Evolutionary conservation across 768 basidiomycete species (phyloP), one percentile per base, ranked within the genome.

Genomic region (Coprinopsis marcescibilis): DNA sequence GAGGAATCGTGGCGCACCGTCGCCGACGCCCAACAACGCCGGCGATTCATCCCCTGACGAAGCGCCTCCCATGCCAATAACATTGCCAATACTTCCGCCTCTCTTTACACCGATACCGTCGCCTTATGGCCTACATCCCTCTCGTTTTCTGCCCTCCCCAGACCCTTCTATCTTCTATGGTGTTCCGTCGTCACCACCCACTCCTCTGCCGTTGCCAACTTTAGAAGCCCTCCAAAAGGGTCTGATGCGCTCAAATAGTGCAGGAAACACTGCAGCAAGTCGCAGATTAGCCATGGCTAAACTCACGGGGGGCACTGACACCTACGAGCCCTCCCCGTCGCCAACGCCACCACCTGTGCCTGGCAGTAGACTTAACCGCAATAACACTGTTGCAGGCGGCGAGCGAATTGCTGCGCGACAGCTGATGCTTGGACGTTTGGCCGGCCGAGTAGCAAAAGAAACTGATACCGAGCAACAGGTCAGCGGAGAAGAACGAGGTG

Each of bases 191-290:
- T 36, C 41, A 3, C 78, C 83, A 2, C 71, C 82, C 5, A 82
- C 81, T 2, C 84, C 86, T 14, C 62, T 80, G 56, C 53, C 59
- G 30, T 63, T 85, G 27, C 89, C 89, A 0, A 79, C 87, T 3
- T 71, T 95, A 4, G 85, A 89, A 56, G 86, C 84, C 17, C 67
- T 94, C 29, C 83, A 83, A 59, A 78, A 72, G 57, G 84, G 85
- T 13, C 76, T 96, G 2, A 83, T 89, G 58, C 83, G 93, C 15
- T 94, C 93, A 2, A 93, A 94, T 60, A 94, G 92, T 57, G 89
- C 88, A n/a, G 87, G 85, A 17, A 76, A 85, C 43, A 77, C 82
- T 42, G 77, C 84, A 58, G 81, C 80, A 24, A 68, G 69, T 25
- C 70, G 86, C 38, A 76, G 79, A 55, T 68, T 81, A 63, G 91